Evolutionary conservation across 2,329 filamentous ascomycete species (phyloP), one percentile per base, ranked within the genome.

Genomic region (Cytospora mali): DNA sequence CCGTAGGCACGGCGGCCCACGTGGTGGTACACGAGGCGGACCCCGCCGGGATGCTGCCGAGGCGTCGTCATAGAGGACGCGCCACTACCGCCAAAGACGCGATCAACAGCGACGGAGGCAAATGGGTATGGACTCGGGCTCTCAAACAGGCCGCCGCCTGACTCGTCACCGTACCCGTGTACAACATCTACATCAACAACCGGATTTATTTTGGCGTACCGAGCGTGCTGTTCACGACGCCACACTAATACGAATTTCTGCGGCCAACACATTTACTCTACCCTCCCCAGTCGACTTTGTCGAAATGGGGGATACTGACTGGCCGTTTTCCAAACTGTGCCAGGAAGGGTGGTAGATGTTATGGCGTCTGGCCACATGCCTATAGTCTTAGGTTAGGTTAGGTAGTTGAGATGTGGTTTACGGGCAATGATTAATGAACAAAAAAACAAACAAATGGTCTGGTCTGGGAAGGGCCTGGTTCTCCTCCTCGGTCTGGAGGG

Each of bases 11-110:
- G 66, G 68, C 31, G 65, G 69, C 27, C 75, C 77, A 21, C 73
- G 77, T 39, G 76, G 78, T 52, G 74, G 67, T 55, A 62, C 72
- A 54, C 73, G 77, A 25, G 74, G 73, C 61, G 68, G 70, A 6
- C 58, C 58, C 46, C 29, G 73, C 74, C 56, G 71, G 69, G 55
- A 59, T 64, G 74, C 48, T 70, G 71, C 62, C 74, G 76, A 55
- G 52, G 31, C 42, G 50, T 58, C 59, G 51, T 62, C 62, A 49
- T 65, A 65, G 61, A 29, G 25, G 63, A 48, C 29, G 48, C 35
- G 52, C 23, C 42, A 48, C 23, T 53, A 25, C 23, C 60, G 54
- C 60, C 54, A 29, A n/a, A 54, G 48, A 28, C n/a, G 46, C 53
- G 33, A 39, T 27, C 11, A 48, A 16, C 35, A 48, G 25, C 53